Base-by-base conservation (phyloP, 441 rosid genomes). In the Erodium moschatum region DNA sequence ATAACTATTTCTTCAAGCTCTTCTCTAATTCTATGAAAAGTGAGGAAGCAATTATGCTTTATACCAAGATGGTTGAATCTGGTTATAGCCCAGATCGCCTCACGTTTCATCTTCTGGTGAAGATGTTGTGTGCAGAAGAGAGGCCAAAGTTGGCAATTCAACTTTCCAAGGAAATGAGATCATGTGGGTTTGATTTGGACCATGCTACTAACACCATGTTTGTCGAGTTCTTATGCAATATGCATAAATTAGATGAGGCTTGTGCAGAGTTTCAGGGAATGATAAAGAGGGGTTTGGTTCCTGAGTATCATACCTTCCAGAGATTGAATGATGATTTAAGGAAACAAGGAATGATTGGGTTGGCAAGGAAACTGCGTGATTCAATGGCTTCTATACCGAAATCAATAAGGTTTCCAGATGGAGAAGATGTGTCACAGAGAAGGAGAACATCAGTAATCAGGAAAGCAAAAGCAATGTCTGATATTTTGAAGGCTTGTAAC, bases 381-480 rank as follows among this genome's bases (percentile, higher is more conserved):
- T 48, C 86, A 78, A 87, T 91, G 93, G 80, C 90, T 35, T 85
- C 80, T 24, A 79, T 89, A 33, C 85, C 85, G 68, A 88, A 81
- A 76, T 89, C 90, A 63, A 85, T 71, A 18, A 80, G 83, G 48
- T 78, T 87, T 71, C 89, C 91, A 63, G 84, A 72, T 18, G 38
- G 27, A 24, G 27, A 73, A 11, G 81, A 82, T 68, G 75, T 75
- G 0, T 48, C 77, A 11, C 73, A 69, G 77, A 87, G 79, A 38
- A 83, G 93, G 77, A 89, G 74, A 77, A 74, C 73, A 71, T 78
- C 85, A 50, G 79, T 88, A 64, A 71, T 93, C 63, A 81, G 69
- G 70, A 93, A 84, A 78, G 95, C 97, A 16, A 86, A 81, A 84
- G 86, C 79, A 21, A 91, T 89, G 90, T 89, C 96, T 76, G 77